Evolutionary conservation across 768 basidiomycete genomes (phyloP).

Genomic region (Tulasnella sp.): DNA sequence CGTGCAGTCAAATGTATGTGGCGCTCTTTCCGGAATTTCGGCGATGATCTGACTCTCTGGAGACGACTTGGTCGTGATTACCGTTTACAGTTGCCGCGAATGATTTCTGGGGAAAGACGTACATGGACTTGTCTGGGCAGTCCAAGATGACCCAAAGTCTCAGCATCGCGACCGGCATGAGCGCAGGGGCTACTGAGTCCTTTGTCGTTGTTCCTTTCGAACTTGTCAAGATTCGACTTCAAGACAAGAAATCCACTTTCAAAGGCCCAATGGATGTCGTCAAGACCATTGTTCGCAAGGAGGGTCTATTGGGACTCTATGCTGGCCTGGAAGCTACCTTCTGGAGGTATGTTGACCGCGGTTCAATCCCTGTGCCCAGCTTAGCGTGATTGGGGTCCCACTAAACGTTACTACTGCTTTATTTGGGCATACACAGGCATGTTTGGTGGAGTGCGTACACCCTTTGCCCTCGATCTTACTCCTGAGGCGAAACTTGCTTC

Average conservation of each 20-base stretch:
- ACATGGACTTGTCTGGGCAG: constrained; percentile 47
- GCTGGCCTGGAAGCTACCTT: constrained; percentile 96
- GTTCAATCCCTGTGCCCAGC: too few species aligned
- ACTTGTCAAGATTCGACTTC: constrained; percentile 84
- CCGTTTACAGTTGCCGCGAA: constrained; percentile 52
- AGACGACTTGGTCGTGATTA: not conserved
- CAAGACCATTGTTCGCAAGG: constrained; percentile 59
- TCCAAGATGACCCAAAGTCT: constrained; percentile 78
- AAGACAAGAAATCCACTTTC: constrained; percentile 86
- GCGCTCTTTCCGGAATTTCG: constrained; percentile 11
- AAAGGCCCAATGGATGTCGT: constrained; percentile 89
- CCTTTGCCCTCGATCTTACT: not conserved
- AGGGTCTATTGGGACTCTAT: constrained; percentile 79
- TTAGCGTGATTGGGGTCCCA: not conserved
- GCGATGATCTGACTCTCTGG: constrained; percentile 1
- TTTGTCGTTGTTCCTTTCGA: constrained; percentile 92
- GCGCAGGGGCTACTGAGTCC: constrained; percentile 92
- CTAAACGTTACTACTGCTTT: not conserved
- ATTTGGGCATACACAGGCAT: constrained; percentile 37
- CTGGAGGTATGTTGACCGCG: constrained; percentile 56
- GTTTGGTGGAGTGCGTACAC: constrained; percentile 51
- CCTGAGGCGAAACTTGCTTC: not conserved
- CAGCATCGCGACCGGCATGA: constrained; percentile 85
- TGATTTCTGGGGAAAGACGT: constrained; percentile 93
- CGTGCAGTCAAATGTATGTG: constrained; percentile 69